A percentile compares a stretch with the other conserved stretches of the same genome.
phyloP scores from a whole-genome alignment of 2,329 filamentous ascomycete species.

The Neocucurbitaria cava region DNA sequence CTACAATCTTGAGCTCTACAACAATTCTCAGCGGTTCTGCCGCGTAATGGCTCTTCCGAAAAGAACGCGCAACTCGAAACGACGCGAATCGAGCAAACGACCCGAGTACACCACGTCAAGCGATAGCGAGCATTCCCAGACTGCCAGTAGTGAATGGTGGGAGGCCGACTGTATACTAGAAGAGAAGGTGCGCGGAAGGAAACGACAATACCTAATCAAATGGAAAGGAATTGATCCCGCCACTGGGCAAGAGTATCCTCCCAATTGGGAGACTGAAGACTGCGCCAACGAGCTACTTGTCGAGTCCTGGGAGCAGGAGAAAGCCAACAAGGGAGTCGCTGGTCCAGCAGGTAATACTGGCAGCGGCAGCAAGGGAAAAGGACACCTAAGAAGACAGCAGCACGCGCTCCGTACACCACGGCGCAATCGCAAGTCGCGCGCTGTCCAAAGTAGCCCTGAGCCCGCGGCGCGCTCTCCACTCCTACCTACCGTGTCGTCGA shows the following conservation, averaged over 20 bases:
- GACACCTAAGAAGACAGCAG: background rate
- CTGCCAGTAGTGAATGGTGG: slow-evolving; percentile 2
- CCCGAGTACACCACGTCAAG: slow-evolving; percentile 17
- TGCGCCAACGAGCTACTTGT: slow-evolving; percentile 45
- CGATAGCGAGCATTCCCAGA: slow-evolving; percentile 4
- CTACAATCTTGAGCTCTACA: slow-evolving; percentile 1
- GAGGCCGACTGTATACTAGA: slow-evolving; percentile 23
- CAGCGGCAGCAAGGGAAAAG: background rate
- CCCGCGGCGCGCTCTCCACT: slow-evolving; percentile 1
- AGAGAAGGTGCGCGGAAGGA: slow-evolving; percentile 24
- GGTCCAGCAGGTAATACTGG: background rate
- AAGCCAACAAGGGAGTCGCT: background rate
- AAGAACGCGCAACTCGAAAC: slow-evolving; percentile 24
- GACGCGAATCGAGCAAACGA: slow-evolving; percentile 25
- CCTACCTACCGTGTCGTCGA: background rate
- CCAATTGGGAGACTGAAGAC: slow-evolving; percentile 59
- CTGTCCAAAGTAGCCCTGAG: slow-evolving; percentile 26
- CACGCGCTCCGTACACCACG: background rate
- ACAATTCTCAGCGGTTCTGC: slow-evolving; percentile 13
- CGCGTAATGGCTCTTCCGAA: slow-evolving; percentile 40
- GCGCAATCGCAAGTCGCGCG: slow-evolving; percentile 11
- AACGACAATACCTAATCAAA: slow-evolving; percentile 59
- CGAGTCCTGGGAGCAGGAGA: slow-evolving; percentile 32
- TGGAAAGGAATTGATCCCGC: slow-evolving; percentile 61
- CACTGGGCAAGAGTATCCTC: slow-evolving; percentile 57